Evolutionary conservation across 2,329 filamentous ascomycete genomes (phyloP).

Genomic region (Alternaria rosae): DNA sequence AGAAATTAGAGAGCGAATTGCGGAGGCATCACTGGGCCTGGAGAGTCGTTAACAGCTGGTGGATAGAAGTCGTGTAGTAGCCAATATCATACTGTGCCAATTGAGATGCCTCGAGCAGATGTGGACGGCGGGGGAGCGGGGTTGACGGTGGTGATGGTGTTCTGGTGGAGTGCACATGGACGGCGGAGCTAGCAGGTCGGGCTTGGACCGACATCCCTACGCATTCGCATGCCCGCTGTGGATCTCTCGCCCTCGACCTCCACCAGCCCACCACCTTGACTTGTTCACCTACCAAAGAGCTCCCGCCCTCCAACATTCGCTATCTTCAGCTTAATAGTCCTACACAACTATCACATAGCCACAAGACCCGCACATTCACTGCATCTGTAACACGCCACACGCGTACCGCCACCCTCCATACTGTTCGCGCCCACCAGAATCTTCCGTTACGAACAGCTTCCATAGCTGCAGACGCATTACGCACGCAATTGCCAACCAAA

Average conservation of each 20-base stretch:
- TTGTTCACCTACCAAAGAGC: background rate
- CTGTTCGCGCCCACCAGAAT: conserved; percentile 9
- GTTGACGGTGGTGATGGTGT: conserved; percentile 34
- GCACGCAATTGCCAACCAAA: background rate
- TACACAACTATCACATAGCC: background rate
- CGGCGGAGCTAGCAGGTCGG: conserved; percentile 12
- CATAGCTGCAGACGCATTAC: background rate
- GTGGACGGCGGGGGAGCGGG: conserved; percentile 21
- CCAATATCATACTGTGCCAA: conserved; percentile 32
- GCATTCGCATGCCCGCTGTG: conserved; percentile 16
- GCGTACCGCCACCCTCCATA: conserved; percentile 15
- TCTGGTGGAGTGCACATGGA: conserved; percentile 30
- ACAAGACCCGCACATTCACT: background rate
- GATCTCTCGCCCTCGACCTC: conserved; percentile 9
- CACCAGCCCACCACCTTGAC: conserved; percentile 11
- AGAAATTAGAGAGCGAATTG: conserved; percentile 25
- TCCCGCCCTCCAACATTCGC: background rate
- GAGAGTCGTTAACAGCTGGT: conserved; percentile 20
- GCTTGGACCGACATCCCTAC: conserved; percentile 17
- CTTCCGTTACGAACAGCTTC: conserved; percentile 3
- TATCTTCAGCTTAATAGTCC: background rate
- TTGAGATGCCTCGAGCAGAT: conserved; percentile 39
- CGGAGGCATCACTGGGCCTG: conserved; percentile 42
- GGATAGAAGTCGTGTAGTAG: background rate
- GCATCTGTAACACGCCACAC: background rate